A percentile compares a stretch with the other conserved stretches of the same genome.
Conservation (phyloP, 495 filamentous ascomycete species). For the Daldinia vernicosa region DNA sequence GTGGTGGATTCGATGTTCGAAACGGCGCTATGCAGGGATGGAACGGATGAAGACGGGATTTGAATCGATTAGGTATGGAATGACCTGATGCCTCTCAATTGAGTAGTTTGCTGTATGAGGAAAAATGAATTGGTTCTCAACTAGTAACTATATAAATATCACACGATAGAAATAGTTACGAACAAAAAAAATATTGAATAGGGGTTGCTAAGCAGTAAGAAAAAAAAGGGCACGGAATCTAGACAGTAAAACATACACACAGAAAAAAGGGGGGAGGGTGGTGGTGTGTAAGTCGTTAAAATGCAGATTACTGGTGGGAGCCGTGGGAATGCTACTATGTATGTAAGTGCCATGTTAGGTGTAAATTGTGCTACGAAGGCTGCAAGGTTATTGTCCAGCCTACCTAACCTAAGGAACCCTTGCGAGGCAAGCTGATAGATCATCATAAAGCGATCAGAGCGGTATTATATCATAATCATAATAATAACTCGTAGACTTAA, state of each 20-base stretch:
- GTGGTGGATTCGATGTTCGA: constrained; percentile 38
- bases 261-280: background rate
- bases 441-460: constrained; percentile 18
- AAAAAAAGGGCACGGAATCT: background rate
- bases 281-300: constrained; percentile 1
- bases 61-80: constrained; percentile 28
- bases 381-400: constrained; percentile 8
- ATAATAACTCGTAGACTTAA: background rate
- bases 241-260: no score
- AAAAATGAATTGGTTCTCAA: background rate
- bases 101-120: background rate
- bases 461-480: constrained; percentile 1
- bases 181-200: background rate
- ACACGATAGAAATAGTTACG: constrained; percentile 1
- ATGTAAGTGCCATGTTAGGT: background rate
- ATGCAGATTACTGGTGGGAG: constrained; percentile 30
- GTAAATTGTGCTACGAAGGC: constrained; percentile 16
- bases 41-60: constrained; percentile 35
- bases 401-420: background rate
- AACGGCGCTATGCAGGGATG: constrained; percentile 41
- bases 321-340: constrained; percentile 19
- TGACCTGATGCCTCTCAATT: constrained; percentile 8
- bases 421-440: constrained; percentile 30
- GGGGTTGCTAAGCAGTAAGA: background rate
- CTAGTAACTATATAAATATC: constrained; percentile 9